These are phyloP conservation scores for Cutaneotrichosporon sp. DNA, from an alignment of 1,284 basidiomycete genomes.

Conservation along the genomic window DNA sequence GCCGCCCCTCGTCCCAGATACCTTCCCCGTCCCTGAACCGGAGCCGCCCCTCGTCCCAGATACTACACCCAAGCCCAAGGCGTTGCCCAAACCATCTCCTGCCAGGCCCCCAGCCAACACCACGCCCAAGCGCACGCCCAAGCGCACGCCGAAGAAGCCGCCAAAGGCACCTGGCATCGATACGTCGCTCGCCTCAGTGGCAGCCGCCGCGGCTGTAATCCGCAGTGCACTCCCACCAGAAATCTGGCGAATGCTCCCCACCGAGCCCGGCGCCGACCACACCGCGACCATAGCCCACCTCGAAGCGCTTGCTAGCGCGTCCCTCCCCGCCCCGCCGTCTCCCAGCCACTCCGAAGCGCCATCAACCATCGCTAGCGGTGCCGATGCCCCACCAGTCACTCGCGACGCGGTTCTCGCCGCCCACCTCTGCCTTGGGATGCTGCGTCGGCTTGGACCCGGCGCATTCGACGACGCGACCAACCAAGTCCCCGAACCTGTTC, in stretches of 20 bases:
- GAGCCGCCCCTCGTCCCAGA: slow-evolving; percentile 5
- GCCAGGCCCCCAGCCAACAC: neutral
- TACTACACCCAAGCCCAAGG: neutral
- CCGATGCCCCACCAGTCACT: slow-evolving; percentile 31
- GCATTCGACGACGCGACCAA: slow-evolving; percentile 2
- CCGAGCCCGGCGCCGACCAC: slow-evolving; percentile 6
- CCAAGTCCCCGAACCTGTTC: slow-evolving; percentile 31
- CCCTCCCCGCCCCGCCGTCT: slow-evolving; percentile 35
- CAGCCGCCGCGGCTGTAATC: slow-evolving; percentile 37
- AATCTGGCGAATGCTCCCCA: slow-evolving; percentile 35
- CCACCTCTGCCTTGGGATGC: slow-evolving; percentile 38
- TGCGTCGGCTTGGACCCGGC: slow-evolving; percentile 23
- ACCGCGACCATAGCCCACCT: slow-evolving; percentile 36
- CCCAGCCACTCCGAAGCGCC: slow-evolving; percentile 2
- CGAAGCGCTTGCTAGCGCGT: slow-evolving; percentile 32
- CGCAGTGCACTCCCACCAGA: slow-evolving; percentile 32
- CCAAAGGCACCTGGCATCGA: slow-evolving; percentile 23
- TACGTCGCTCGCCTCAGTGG: slow-evolving; percentile 25
- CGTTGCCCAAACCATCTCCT: neutral
- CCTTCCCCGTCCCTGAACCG: neutral
- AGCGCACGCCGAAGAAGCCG: neutral
- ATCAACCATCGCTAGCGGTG: slow-evolving; percentile 1
- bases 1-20: slow-evolving; percentile 5
- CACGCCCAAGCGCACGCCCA: neutral
- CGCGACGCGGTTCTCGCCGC: slow-evolving; percentile 41